phyloP scores from a whole-genome alignment of 345 rosid species.

The Turritis glabra region DNA sequence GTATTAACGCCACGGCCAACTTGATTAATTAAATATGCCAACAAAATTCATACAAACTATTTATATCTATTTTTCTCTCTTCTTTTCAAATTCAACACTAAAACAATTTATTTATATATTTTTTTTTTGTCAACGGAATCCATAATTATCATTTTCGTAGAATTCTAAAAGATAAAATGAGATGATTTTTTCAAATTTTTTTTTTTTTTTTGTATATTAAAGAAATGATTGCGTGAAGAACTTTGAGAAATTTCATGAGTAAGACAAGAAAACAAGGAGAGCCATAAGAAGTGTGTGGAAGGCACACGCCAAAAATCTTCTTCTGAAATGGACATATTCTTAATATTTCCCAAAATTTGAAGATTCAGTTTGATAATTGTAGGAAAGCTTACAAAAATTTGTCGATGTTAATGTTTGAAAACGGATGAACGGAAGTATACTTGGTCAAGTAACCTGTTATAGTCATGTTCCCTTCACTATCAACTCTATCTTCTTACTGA shows the following conservation, averaged over 20 bases:
- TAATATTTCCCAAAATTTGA: slow-evolving; percentile 5
- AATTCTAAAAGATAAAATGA: background rate
- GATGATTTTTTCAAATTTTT: background rate
- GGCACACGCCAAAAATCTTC: slow-evolving; percentile 34
- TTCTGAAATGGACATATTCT: slow-evolving; percentile 20
- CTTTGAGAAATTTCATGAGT: background rate
- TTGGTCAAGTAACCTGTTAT: slow-evolving; percentile 30
- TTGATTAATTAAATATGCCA: background rate
- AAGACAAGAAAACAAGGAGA: slow-evolving; percentile 19
- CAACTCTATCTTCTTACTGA: slow-evolving; percentile 13
- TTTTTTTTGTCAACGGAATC: background rate
- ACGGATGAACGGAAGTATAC: background rate
- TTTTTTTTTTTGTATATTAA: background rate
- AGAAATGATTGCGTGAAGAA: slow-evolving; percentile 27
- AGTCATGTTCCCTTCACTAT: slow-evolving; percentile 11
- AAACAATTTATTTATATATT: background rate
- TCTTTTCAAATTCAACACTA: background rate
- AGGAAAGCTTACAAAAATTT: background rate
- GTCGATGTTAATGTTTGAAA: slow-evolving; percentile 2
- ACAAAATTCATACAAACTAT: background rate
- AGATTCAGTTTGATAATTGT: background rate
- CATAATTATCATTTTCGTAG: background rate
- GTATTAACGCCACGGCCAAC: slow-evolving; percentile 23
- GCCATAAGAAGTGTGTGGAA: slow-evolving; percentile 35
- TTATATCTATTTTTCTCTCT: background rate